Base-by-base conservation (phyloP, 352 stramenopile genomes). In the Elongisporangium prolatum region DNA sequence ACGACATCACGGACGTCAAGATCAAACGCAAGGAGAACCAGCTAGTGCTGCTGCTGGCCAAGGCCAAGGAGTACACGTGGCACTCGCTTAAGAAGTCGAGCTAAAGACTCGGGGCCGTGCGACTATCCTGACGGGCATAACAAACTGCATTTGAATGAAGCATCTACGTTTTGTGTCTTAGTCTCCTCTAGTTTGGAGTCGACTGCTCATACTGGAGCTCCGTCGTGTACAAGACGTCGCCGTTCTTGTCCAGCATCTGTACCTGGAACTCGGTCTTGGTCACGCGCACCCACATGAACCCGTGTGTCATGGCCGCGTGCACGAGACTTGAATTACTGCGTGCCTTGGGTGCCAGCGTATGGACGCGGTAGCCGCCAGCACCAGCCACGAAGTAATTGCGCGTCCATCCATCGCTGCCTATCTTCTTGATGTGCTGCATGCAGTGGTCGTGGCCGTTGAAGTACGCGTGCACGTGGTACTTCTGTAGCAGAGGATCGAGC, bases 391-490 rank as follows among this genome's bases (percentile, higher is more conserved):
- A 95, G 62, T 88, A 93, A 62, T 93, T 80, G 58, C 81, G 80
- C 17, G 68, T 60, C 55, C 75, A 81, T 2, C 63, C 62, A 24
- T 74, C 56, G 2, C 54, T 61, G 24, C 79, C 73, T 34, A 69
- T 47, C 49, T 85, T 83, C 47, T 73, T 77, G 34, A 95, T 73
- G 65, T 95, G 86, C 64, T 95, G 80, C 68, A 93, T 77, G 50
- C 70, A 88, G 65, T 95, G 86, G 62, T 95, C 86, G 56, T 95
- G 86, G 50, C 86, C 86, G 48, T 82, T 95, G 57, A 95, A 93
- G 66, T 95, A 95, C 44, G 84, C 84, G 57, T 95, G 82, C 11
- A 95, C 86, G 8, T 84, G 79, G 66, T 95, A 80, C 68, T 91
- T 91, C 38, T 82, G 71, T 10, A 95, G 59, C 50, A 95, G 58